A percentile compares a stretch with the other conserved stretches of the same genome.
These are phyloP conservation scores for Suillus discolor DNA, from an alignment of 768 basidiomycete species.

Conservation along the genomic window DNA sequence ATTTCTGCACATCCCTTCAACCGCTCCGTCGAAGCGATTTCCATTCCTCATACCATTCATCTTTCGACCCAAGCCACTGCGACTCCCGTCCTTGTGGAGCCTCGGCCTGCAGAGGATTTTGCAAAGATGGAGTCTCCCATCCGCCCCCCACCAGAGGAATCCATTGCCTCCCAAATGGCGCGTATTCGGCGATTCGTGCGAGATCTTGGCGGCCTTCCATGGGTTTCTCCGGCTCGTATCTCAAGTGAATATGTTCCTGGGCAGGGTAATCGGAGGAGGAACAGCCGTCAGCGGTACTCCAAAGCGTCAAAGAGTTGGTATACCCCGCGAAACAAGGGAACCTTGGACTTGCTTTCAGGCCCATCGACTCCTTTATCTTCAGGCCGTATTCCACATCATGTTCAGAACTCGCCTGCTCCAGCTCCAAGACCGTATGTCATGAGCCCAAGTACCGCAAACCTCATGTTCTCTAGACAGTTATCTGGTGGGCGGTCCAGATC, in stretches of 20 bases:
- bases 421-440: slow-evolving; percentile 32
- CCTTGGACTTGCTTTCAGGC: slow-evolving; percentile 32
- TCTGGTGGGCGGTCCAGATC: slow-evolving; percentile 25
- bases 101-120: slow-evolving; percentile 47
- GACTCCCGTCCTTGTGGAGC: slow-evolving; percentile 44
- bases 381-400: slow-evolving; percentile 27
- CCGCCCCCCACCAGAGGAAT: slow-evolving; percentile 40
- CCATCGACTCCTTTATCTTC: slow-evolving; percentile 36
- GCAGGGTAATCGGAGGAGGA: slow-evolving; percentile 29
- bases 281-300: slow-evolving; percentile 26
- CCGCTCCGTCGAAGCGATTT: background rate
- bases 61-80: slow-evolving; percentile 21
- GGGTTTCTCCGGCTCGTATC: slow-evolving; percentile 47
- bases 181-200: slow-evolving; percentile 40
- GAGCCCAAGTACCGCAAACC: slow-evolving; percentile 29
- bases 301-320: slow-evolving; percentile 34
- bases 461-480: slow-evolving; percentile 27
- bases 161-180: slow-evolving; percentile 37
- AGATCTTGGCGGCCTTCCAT: slow-evolving; percentile 45
- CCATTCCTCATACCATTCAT: slow-evolving; percentile 7
- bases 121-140: slow-evolving; percentile 49
- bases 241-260: slow-evolving; percentile 52
- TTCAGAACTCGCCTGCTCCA: slow-evolving; percentile 8
- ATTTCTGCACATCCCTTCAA: slow-evolving; percentile 4
- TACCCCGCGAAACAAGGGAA: slow-evolving; percentile 25